Base-by-base conservation (phyloP, 139 green algal genomes). In the Volvox africanus region DNA sequence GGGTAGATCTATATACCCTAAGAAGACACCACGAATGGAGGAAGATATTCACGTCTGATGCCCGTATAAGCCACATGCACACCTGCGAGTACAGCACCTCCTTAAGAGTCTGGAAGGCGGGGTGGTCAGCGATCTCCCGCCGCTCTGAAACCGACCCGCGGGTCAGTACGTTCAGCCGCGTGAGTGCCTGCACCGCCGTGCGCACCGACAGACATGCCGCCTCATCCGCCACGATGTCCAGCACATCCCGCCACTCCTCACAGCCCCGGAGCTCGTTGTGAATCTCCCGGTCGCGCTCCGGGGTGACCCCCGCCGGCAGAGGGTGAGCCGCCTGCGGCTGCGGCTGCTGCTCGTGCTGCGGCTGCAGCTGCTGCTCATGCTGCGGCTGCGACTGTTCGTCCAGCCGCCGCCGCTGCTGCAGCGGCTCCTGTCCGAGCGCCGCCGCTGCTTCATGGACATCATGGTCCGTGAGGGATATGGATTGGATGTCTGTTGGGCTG, bases 201-300 rank as follows among this genome's bases (percentile, higher is more conserved):
- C 80, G 61, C 30, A 81, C 68, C 65, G 65, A 82, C 50, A 92
- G 82, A 21, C 28, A 21, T 13, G 1, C 37, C 68, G 68, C 50
- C 90, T 93, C 90, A 67, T 93, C 90, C 36, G 75, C 36, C 21
- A 93, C 35, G 3, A 93, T 37, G 24, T 93, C 90, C 76, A 93
- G 36, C 90, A 93, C 90, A 33, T 93, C 90, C n/a, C 65, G 83
- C 90, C 90, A 93, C 76, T 90, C 44, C 61, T 93, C 90, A 77
- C 90, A 93, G 19, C 32, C 36, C n/a, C 76, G 76, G n/a, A 93
- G 73, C 77, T 93, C 90, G 19, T 91, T 79, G 67, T 93, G 75
- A 3, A 84, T 61, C 35, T 88, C 65, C 61, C 37, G 33, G 35
- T 93, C 90, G 22, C 80, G 90, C 77, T 61, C 76, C 20, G 69